Evolutionary conservation across 768 basidiomycete genomes (phyloP).

Genomic region (Neoboletus subvelutipes): DNA sequence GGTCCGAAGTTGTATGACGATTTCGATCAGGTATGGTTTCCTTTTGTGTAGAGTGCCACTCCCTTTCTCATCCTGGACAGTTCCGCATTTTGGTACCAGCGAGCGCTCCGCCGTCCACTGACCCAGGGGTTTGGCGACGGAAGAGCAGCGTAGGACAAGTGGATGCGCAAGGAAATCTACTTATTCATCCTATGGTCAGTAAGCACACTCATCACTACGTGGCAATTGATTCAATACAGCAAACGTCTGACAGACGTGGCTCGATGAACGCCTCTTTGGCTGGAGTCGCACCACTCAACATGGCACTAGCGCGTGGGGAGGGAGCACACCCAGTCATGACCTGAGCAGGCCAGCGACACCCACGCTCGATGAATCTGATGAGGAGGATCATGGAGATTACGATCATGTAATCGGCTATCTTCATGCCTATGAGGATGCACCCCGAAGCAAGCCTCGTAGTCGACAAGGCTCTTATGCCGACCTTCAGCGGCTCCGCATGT

Average conservation of each 20-base stretch:
- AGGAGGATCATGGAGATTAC: conserved; percentile 88
- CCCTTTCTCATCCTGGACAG: conserved; percentile 36
- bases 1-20: conserved; percentile 86
- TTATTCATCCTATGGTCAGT: conserved; percentile 84
- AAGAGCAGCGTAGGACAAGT: conserved; percentile 80
- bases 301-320: conserved; percentile 89
- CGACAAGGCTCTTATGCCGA: conserved; percentile 80
- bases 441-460: conserved; percentile 50
- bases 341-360: conserved; percentile 68
- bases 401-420: conserved; percentile 80
- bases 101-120: conserved; percentile 76
- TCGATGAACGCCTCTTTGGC: conserved; percentile 91
- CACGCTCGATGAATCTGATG: conserved; percentile 77
- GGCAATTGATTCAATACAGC: not conserved
- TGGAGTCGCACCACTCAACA: conserved; percentile 77
- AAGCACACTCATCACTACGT: conserved; percentile 15
- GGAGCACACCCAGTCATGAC: conserved; percentile 51
- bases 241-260: conserved; percentile 59
- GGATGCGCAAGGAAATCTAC: conserved; percentile 80
- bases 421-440: conserved; percentile 47
- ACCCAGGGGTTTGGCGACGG: conserved; percentile 73
- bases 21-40: conserved; percentile 67
- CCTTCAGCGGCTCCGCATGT: conserved; percentile 62
- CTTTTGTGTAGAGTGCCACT: not conserved
- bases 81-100: conserved; percentile 80